Percentiles rank a stretch among this genome's conserved stretches.
Conservation (phyloP, 2,329 filamentous ascomycete species). For the Claviceps sp. region DNA sequence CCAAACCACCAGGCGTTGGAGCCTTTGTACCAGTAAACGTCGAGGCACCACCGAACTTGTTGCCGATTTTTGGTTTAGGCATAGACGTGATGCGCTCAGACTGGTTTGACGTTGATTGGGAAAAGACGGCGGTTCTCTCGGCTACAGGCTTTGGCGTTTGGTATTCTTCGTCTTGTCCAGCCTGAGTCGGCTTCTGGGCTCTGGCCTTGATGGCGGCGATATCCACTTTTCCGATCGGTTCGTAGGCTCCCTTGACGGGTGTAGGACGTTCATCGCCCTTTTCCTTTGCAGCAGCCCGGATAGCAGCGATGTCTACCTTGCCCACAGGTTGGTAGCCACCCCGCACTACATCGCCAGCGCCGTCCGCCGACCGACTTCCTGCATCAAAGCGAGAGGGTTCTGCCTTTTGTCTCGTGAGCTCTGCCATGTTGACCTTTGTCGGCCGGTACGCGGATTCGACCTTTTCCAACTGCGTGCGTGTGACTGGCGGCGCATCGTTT, state of each 20-base stretch:
- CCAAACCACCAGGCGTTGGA: constrained; percentile 58
- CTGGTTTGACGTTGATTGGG: constrained; percentile 27
- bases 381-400: constrained; percentile 49
- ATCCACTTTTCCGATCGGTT: constrained; percentile 92
- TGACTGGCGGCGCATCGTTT: constrained; percentile 79
- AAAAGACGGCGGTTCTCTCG: constrained; percentile 67
- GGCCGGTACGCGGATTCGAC: constrained; percentile 88
- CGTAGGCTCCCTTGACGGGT: constrained; percentile 82
- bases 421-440: constrained; percentile 86
- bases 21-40: constrained; percentile 82
- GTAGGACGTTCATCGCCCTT: constrained; percentile 67
- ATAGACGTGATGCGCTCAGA: constrained; percentile 74
- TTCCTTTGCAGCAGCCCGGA: constrained; percentile 61
- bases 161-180: constrained; percentile 17
- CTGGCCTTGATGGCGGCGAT: constrained; percentile 85
- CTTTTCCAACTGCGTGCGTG: constrained; percentile 77
- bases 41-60: constrained; percentile 64
- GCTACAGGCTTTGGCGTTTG: constrained; percentile 47
- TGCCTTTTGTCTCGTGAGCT: constrained; percentile 61
- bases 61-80: constrained; percentile 90
- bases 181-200: constrained; percentile 51
- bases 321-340: constrained; percentile 89
- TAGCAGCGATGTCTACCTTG: constrained; percentile 92
- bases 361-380: constrained; percentile 30
- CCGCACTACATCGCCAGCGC: constrained; percentile 52